A percentile compares a stretch with the other conserved stretches of the same genome.
Evolutionary conservation across 768 basidiomycete genomes (phyloP).

Genomic region (Lyophyllum atratum): DNA sequence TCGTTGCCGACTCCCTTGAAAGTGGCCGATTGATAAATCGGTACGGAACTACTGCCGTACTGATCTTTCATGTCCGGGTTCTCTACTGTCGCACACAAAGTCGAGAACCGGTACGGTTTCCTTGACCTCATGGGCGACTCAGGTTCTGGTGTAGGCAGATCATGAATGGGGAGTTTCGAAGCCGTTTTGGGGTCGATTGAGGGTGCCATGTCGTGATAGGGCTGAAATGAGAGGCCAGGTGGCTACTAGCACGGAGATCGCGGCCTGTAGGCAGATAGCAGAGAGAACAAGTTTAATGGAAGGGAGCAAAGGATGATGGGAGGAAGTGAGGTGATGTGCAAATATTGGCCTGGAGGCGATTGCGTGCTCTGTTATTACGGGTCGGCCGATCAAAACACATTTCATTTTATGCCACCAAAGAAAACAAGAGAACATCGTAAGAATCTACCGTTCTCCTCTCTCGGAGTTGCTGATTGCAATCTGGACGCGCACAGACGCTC

Average conservation of each 20-base stretch:
- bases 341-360: slow-evolving; percentile 13
- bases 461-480: slow-evolving; percentile 1
- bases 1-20: slow-evolving; percentile 92
- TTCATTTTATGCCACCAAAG: slow-evolving; percentile 44
- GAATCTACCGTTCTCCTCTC: slow-evolving; percentile 14
- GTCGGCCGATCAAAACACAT: slow-evolving; percentile 18
- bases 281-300: slow-evolving; percentile 4
- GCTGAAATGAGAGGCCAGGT: slow-evolving; percentile 1
- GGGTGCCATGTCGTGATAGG: slow-evolving; percentile 31
- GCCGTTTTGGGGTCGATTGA: slow-evolving; percentile 38
- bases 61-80: slow-evolving; percentile 93
- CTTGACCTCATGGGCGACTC: slow-evolving; percentile 70
- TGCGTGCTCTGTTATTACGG: slow-evolving; percentile 25
- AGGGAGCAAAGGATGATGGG: slow-evolving; percentile 3
- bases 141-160: slow-evolving; percentile 80
- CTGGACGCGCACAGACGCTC: slow-evolving; percentile 37
- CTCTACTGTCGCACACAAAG: slow-evolving; percentile 88
- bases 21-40: slow-evolving; percentile 97
- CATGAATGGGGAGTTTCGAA: slow-evolving; percentile 38
- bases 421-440: slow-evolving; percentile 51
- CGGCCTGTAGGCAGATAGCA: slow-evolving; percentile 2
- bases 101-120: slow-evolving; percentile 87
- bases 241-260: neutral
- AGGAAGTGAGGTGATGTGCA: neutral
- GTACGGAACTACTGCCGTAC: slow-evolving; percentile 90